Evolutionary conservation across 2,329 filamentous ascomycete species (phyloP), one percentile per base, ranked within the genome.

Genomic region (Stachybotrys chlorohalonatus): DNA sequence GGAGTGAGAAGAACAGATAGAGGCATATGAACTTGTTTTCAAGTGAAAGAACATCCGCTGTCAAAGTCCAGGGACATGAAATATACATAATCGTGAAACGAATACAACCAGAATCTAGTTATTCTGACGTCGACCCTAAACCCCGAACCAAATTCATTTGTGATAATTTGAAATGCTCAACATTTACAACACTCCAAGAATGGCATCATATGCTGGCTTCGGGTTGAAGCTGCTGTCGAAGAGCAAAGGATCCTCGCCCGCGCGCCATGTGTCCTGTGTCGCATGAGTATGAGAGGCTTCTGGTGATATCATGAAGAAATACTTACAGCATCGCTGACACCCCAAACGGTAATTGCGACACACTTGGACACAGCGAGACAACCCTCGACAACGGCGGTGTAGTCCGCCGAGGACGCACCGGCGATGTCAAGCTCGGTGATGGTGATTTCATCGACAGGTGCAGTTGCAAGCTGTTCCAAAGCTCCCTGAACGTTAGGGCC

Each of bases 391-490:
- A 80, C 74, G 49, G 76, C 74, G n/a, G 75, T 68, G 63, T 85
- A 87, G 66, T 86, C 84, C 47, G 70, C 68, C 9, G 75, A 60
- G 13, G 76, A 71, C 15, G 80, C 82, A 36, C 73, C 72, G 56
- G 77, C 77, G 63, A 89, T 87, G 63, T 89, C 85, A 36, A 86
- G 73, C 70, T 86, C 83, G 3, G 83, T 87, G 55, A 86, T 75
- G 11, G 83, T 82, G 15, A 84, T 76, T 64, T 86, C 82, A 52
- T 67, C 67, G 31, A 74, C 67, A 17, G 75, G 71, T 9, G 65
- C 69, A 42, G 79, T 42, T 16, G 50, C 81, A 16, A 85, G 73
- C 1, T 72, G 69, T 63, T 76, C 71, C 56, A 86, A 70, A 31
- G 81, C 79, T 7, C 61, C 72, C 11, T 74, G 71, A 13, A 72